Base-by-base conservation (phyloP, 2,329 filamentous ascomycete genomes). In the Ceratocystis cacaofunesta region DNA sequence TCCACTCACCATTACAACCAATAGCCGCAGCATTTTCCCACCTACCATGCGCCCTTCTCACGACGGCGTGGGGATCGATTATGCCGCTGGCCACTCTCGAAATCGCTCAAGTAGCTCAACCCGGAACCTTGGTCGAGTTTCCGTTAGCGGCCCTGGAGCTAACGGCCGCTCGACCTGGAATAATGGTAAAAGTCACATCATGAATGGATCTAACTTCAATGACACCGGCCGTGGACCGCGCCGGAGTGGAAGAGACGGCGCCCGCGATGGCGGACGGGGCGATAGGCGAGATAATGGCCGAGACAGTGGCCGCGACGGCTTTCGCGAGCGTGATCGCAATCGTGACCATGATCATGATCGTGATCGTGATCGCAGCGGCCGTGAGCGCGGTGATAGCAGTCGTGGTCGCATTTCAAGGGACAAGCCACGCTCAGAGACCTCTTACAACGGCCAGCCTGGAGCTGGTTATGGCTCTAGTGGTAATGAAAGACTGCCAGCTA, bases 31-130 rank as follows among this genome's bases (percentile, higher is more conserved):
- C 7, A 30, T 60, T n/a, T 60, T 66, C 22, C 36, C 60, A 10
- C 28, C 65, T 4, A 32, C 30, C 1, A 43, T 52, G 22, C 65
- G 52, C 48, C 36, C 55, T 15, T 17, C 58, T 64, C 65, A 22
- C 1, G 57, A 65, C 5, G 28, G 52, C 6, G 22, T 57, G n/a
- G 22, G 10, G 1, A 7, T 32, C 7, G 52, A 30, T 22, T 12
- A 30, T 57, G 52, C 15, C 22, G 30, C 25, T 32, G 19, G 44
- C n/a, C 57, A 43, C 41, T 55, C 55, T 30, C 62, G 62, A 25
- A 58, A 64, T 17, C 65, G 65, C 46, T 65, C 62, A 22, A 50
- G 62, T 25, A 67, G 65, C 55, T 62, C 61, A 6, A 44, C 50
- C 62, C 61, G 57, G 46, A 65, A 62, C 41, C 63, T 64, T 57